Base-by-base conservation (phyloP, 805 yeast genomes). In the Helenozyma rhizophorensis region DNA sequence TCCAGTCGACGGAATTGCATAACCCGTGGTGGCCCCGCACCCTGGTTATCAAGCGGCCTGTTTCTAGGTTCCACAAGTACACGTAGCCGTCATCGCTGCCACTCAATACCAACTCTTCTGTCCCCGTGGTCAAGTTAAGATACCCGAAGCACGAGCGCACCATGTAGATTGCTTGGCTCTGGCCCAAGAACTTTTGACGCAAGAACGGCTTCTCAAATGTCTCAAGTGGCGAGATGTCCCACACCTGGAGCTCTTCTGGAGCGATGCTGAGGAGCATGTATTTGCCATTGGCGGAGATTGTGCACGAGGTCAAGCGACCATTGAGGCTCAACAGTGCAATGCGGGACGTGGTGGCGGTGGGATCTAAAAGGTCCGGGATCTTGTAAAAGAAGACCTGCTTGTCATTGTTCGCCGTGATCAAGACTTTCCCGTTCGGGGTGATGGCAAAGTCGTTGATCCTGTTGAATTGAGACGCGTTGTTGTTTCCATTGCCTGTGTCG, bases 1-100 rank as follows among this genome's bases (percentile, higher is more conserved):
- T 79, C 89, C 93, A 87, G 38, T 81, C 78, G 2, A 87, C 93
- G 28, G 84, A 76, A 52, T 85, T 88, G 43, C 90, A 83, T 38
- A 77, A 62, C 0, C 76, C 76, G 9, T 56, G 54, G 53, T 85
- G 95, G 2, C 80, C 90, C 25, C 73, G 66, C 14, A 83, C 59
- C 10, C 76, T 63, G 4, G 72, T 70, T 3, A 88, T 60, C 15
- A 85, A 64, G 37, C 79, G 78, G 5, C 93, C 88, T 16, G 78
- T 78, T 29, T 70, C 68, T 14, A 80, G 67, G 49, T 83, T 83
- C 95, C 95, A 87, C 2, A 88, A 64, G 52, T 79, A 86, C 3
- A 85, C 69, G 33, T 72, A 65, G 0, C 87, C 87, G 54, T 88
- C 94, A 50, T 84, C 94, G 27, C 89, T 77, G 1, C 96, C 96